A percentile compares a stretch with the other conserved stretches of the same genome.
Evolutionary conservation across 345 rosid species (phyloP).

Genomic region (Boechera divaricarpa): DNA sequence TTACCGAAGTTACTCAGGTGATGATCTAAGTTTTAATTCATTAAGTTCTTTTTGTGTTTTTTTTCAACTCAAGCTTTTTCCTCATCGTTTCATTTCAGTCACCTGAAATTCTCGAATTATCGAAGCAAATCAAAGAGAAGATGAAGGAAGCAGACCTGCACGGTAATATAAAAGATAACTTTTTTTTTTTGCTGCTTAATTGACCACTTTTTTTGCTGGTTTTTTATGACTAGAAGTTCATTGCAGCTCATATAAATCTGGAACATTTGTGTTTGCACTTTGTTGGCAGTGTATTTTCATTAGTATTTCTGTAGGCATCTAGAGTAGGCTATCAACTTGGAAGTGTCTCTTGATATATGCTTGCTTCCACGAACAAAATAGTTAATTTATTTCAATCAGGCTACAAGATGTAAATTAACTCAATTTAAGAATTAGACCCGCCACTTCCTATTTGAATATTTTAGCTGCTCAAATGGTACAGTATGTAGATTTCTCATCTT

Average conservation of each 20-base stretch:
- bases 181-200: neutral
- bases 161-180: slow-evolving; percentile 52
- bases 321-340: slow-evolving; percentile 27
- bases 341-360: neutral
- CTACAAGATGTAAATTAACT: neutral
- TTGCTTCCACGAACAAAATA: neutral
- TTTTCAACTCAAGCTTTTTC: neutral
- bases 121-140: slow-evolving; percentile 92
- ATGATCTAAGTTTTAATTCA: slow-evolving; percentile 13
- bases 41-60: neutral
- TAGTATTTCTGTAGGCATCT: neutral
- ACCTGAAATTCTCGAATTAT: slow-evolving; percentile 77
- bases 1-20: slow-evolving; percentile 97
- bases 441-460: neutral
- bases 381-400: neutral
- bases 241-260: slow-evolving; percentile 10
- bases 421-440: neutral
- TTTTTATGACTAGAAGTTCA: slow-evolving; percentile 4
- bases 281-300: neutral
- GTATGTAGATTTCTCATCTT: slow-evolving; percentile 14
- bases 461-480: slow-evolving; percentile 4
- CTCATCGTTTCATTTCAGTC: slow-evolving; percentile 55
- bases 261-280: slow-evolving; percentile 4
- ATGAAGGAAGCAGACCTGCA: slow-evolving; percentile 86
- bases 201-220: neutral